These are phyloP conservation scores for Apodospora peruviana DNA, from an alignment of 495 filamentous ascomycete species.

Conservation along the genomic window DNA sequence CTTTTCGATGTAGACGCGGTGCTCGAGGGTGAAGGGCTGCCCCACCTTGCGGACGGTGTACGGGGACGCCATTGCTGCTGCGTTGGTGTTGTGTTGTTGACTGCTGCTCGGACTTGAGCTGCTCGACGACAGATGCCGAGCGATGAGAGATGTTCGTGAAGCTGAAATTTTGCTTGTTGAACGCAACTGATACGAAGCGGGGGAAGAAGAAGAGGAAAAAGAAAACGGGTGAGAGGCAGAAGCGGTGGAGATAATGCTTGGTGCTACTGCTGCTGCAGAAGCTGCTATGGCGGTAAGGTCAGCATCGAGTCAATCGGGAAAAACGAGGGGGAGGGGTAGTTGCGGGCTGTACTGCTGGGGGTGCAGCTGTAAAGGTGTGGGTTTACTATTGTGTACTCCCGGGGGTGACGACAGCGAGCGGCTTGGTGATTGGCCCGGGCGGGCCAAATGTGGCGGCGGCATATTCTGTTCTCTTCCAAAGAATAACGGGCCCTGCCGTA, in stretches of 20 bases:
- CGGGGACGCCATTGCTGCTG: constrained; percentile 45
- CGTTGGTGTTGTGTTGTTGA: constrained; percentile 5
- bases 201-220: constrained; percentile 13
- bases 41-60: constrained; percentile 81
- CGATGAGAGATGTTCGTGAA: constrained; percentile 49
- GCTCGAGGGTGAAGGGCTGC: constrained; percentile 86
- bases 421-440: constrained; percentile 27
- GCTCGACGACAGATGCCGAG: constrained; percentile 48
- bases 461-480: constrained; percentile 11
- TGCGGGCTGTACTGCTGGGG: not conserved
- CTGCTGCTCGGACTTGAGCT: constrained; percentile 11
- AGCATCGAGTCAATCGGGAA: not conserved
- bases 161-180: constrained; percentile 31
- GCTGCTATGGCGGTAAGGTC: not conserved
- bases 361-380: constrained; percentile 11
- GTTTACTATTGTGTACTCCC: constrained; percentile 9
- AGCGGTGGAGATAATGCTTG: constrained; percentile 9
- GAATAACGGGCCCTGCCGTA: not conserved
- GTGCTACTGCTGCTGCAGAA: not conserved
- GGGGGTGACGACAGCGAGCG: constrained; percentile 26
- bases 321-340: constrained; percentile 34
- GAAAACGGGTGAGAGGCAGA: constrained; percentile 18
- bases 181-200: constrained; percentile 26
- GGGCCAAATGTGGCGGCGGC: constrained; percentile 11
- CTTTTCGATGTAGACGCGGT: constrained; percentile 96